phyloP scores from a whole-genome alignment of 345 rosid genomes.

The Punica granatum region DNA sequence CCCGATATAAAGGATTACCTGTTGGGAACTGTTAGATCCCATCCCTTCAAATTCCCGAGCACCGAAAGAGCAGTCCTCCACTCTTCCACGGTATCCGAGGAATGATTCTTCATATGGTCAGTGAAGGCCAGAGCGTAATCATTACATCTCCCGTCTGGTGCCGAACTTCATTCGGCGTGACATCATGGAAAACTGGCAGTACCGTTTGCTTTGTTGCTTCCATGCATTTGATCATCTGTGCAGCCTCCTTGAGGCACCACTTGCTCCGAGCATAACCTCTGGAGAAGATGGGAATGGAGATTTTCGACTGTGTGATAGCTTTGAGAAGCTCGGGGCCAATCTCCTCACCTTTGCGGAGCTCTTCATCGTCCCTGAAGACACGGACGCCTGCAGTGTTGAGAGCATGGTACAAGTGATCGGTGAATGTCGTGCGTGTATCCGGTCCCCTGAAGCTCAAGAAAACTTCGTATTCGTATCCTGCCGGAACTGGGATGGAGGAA shows the following conservation, averaged over 20 bases:
- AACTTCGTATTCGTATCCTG: background rate
- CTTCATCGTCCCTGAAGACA: slow-evolving; percentile 2
- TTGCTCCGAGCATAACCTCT: background rate
- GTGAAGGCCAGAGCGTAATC: background rate
- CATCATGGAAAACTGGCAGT: background rate
- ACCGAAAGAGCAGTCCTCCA: background rate
- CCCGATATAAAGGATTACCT: background rate
- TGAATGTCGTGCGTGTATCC: background rate
- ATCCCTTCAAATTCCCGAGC: background rate
- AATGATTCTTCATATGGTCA: background rate
- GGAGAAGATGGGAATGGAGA: background rate
- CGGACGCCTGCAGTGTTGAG: background rate
- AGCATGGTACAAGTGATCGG: background rate
- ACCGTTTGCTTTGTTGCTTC: background rate
- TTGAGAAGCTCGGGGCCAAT: background rate
- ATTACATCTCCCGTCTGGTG: background rate
- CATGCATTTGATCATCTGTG: background rate
- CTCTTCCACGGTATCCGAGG: background rate
- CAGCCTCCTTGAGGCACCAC: background rate
- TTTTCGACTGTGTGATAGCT: background rate
- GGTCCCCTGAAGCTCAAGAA: background rate
- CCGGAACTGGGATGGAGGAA: background rate
- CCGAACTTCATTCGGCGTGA: background rate
- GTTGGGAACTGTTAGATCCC: background rate
- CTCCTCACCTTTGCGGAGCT: background rate